Evolutionary conservation across 805 yeast species (phyloP).

Genomic region (Lachancea fermentati): DNA sequence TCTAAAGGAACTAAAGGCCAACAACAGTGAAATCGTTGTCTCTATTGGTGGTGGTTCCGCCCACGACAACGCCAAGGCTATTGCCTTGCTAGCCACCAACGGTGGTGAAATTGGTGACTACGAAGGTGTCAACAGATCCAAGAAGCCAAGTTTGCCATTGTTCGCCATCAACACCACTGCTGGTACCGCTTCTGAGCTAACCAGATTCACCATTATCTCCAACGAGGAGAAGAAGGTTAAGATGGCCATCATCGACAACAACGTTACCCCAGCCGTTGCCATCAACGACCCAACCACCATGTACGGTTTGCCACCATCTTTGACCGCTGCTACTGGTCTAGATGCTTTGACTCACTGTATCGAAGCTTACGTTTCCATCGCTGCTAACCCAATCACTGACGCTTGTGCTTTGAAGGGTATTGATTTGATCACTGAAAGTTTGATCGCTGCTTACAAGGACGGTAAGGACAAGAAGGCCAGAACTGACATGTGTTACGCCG

Average conservation of each 20-base stretch:
- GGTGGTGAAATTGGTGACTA: conserved; percentile 37
- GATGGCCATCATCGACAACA: conserved; percentile 40
- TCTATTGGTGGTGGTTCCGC: conserved; percentile 45
- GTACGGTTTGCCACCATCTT: conserved; percentile 37
- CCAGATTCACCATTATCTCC: conserved; percentile 42
- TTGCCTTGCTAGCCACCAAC: conserved; percentile 37
- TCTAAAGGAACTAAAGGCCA: conserved; percentile 13
- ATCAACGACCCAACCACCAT: conserved; percentile 39
- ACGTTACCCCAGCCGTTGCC: conserved; percentile 39
- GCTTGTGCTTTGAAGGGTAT: conserved; percentile 39
- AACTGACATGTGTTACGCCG: conserved; percentile 39
- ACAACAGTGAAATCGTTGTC: conserved; percentile 34
- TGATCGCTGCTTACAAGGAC: conserved; percentile 35
- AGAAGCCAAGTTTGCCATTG: conserved; percentile 29
- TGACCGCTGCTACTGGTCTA: conserved; percentile 39
- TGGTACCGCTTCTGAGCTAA: conserved; percentile 43
- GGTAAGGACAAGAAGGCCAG: conserved; percentile 40
- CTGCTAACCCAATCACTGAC: conserved; percentile 43
- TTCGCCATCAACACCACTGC: conserved; percentile 43
- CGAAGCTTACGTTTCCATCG: conserved; percentile 43
- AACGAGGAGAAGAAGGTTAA: conserved; percentile 35
- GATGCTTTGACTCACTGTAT: conserved; percentile 42
- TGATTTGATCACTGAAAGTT: conserved; percentile 35
- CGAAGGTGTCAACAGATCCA: conserved; percentile 38
- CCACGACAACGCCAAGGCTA: conserved; percentile 40